These are phyloP conservation scores for Phytophthora sp. DNA, from an alignment of 352 stramenopile species.

Conservation along the genomic window DNA sequence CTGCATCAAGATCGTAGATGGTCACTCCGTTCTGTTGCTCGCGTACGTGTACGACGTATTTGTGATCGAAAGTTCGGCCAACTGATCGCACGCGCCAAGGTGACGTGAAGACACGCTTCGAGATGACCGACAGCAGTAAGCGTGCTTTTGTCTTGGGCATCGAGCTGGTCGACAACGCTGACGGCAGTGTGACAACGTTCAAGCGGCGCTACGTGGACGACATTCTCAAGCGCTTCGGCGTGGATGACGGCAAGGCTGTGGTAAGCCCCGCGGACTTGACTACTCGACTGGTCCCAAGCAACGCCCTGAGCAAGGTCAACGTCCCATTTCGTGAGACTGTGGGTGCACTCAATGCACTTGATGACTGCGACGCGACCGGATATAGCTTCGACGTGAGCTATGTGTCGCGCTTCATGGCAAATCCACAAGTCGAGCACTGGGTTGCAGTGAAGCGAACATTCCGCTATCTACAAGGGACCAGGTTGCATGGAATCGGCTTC, in stretches of 20 bases:
- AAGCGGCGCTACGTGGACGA: not conserved
- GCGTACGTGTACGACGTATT: not conserved
- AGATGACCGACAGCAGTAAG: not conserved
- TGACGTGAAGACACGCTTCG: not conserved
- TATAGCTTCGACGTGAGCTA: slow-evolving; percentile 20
- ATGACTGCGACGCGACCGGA: slow-evolving; percentile 27
- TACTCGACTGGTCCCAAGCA: not conserved
- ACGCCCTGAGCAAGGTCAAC: not conserved
- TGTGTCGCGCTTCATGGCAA: slow-evolving; percentile 31
- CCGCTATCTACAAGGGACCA: slow-evolving; percentile 25
- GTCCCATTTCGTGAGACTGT: slow-evolving; percentile 17
- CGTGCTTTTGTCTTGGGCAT: not conserved
- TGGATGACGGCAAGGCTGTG: not conserved
- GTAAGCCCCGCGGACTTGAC: not conserved
- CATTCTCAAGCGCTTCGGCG: slow-evolving; percentile 1
- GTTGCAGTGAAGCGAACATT: slow-evolving; percentile 18
- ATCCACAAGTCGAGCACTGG: slow-evolving; percentile 26
- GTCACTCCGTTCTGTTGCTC: not conserved
- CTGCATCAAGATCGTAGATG: not conserved
- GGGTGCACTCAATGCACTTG: slow-evolving; percentile 25
- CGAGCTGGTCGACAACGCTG: not conserved
- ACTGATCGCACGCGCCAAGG: not conserved
- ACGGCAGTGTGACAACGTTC: not conserved
- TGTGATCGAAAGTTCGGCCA: not conserved
- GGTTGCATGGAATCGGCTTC: slow-evolving; percentile 9